Conservation (phyloP, 1,284 basidiomycete species). For the Apiotrichum porosum region DNA sequence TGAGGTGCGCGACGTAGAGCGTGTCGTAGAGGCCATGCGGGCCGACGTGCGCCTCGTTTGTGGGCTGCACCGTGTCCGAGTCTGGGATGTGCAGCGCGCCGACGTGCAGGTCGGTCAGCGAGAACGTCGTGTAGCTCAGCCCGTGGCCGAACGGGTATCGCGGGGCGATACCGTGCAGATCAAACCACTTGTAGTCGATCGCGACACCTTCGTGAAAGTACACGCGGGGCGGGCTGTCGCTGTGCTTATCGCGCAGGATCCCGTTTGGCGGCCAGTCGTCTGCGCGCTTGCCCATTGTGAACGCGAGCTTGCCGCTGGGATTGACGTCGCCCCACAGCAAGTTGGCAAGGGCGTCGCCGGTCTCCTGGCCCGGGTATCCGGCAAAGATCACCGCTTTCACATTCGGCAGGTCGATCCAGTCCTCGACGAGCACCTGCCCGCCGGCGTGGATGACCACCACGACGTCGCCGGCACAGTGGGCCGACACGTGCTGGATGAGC, state of each 20-base stretch:
- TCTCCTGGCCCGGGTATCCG: slow-evolving; percentile 63
- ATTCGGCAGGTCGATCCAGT: slow-evolving; percentile 48
- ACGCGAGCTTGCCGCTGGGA: slow-evolving; percentile 60
- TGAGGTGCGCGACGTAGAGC: slow-evolving; percentile 37
- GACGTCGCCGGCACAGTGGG: slow-evolving; percentile 63
- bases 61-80: slow-evolving; percentile 44
- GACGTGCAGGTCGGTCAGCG: slow-evolving; percentile 35
- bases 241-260: slow-evolving; percentile 38
- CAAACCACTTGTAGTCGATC: slow-evolving; percentile 52
- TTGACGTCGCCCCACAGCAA: slow-evolving; percentile 73
- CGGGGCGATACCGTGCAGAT: slow-evolving; percentile 47
- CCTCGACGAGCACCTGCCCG: slow-evolving; percentile 40
- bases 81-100: slow-evolving; percentile 17
- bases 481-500: slow-evolving; percentile 60
- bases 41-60: slow-evolving; percentile 47
- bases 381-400: slow-evolving; percentile 69
- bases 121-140: slow-evolving; percentile 50
- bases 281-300: slow-evolving; percentile 49
- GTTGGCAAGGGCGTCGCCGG: slow-evolving; percentile 68
- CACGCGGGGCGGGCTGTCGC: slow-evolving; percentile 25
- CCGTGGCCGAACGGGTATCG: slow-evolving; percentile 52
- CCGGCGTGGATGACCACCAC: slow-evolving; percentile 72
- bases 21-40: slow-evolving; percentile 43
- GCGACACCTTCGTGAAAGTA: slow-evolving; percentile 47
- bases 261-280: slow-evolving; percentile 48